Evolutionary conservation across 495 filamentous ascomycete genomes (phyloP), one percentile per base, ranked within the genome.

Genomic region (Rhypophila decipiens): DNA sequence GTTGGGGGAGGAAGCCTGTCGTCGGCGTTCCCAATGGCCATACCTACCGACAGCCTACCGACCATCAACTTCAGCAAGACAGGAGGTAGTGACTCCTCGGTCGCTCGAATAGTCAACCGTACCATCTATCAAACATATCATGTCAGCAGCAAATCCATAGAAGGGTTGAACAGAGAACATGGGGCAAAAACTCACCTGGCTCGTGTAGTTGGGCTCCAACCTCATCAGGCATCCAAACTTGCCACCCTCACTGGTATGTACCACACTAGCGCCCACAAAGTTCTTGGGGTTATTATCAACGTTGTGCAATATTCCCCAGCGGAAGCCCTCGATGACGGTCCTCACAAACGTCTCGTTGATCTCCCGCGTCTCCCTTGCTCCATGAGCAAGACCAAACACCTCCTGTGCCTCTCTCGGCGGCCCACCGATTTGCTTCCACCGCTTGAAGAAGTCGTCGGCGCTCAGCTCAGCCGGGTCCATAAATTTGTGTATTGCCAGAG

Each of bases 361-460:
- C 54, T 77, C 74, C 18, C 72, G 53, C 75, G 78, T 59, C 65
- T 78, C 55, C 69, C 74, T 67, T 44, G 72, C 50, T 29, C 54
- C 55, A 0, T 49, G 67, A n/a, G 70, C 51, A 21, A 87, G 63
- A 0, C 84, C 84, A 63, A 97, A 94, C 5, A 96, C 86, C 33
- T 77, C 72, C 63, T 99, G 94, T 0, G 85, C 78, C 60, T 99
- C 94, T 10, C 95, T 75, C 5, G 90, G 86, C 2, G 75, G 75
- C 5, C 86, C 89, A 15, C 94, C 94, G 57, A 99, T 97, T 65
- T 99, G 94, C 66, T 93, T 88, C 94, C 94, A 99, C 18, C 94
- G 76, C 72, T 93, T 96, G 73, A 99, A 99, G 68, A 97, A 99
- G 50, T 97, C 93, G 40, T 96, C 93, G 0, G 82, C 81, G 8